Evolutionary conservation across 2,329 filamentous ascomycete species (phyloP).

Genomic region (Sarocladium oryzae): DNA sequence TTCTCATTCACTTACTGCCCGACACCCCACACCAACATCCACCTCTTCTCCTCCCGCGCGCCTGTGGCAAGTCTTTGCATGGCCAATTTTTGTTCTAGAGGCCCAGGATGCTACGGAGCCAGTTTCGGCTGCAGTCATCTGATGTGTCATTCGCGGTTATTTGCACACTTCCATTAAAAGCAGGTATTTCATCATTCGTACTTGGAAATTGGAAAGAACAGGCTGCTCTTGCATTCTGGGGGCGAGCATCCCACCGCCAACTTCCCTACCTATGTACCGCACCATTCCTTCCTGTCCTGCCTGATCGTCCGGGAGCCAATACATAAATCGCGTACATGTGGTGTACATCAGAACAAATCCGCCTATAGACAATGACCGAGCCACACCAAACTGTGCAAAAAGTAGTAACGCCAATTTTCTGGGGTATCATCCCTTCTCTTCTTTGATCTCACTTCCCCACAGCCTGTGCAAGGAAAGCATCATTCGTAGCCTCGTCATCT

Average conservation of each 20-base stretch:
- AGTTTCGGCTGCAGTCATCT: background rate
- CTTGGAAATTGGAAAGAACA: background rate
- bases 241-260: too few relatives aligned
- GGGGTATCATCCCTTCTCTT: slow-evolving; percentile 5
- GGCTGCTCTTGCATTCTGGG: too few relatives aligned
- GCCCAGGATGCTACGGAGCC: background rate
- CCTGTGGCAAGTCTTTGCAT: background rate
- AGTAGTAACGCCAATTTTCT: slow-evolving; percentile 2
- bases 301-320: background rate
- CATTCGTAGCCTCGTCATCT: slow-evolving; percentile 1
- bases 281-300: too few relatives aligned
- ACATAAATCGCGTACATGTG: background rate
- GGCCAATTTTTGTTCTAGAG: background rate
- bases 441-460: background rate
- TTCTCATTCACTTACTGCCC: background rate
- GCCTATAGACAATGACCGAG: too few relatives aligned
- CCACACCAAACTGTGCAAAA: too few relatives aligned
- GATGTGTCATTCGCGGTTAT: background rate
- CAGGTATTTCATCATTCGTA: background rate
- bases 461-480: background rate
- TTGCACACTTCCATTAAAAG: background rate
- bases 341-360: too few relatives aligned
- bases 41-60: background rate
- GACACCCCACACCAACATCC: background rate
- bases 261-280: too few relatives aligned